Evolutionary conservation across 2,329 filamentous ascomycete species (phyloP).

Genomic region (Colletotrichum tabaci): DNA sequence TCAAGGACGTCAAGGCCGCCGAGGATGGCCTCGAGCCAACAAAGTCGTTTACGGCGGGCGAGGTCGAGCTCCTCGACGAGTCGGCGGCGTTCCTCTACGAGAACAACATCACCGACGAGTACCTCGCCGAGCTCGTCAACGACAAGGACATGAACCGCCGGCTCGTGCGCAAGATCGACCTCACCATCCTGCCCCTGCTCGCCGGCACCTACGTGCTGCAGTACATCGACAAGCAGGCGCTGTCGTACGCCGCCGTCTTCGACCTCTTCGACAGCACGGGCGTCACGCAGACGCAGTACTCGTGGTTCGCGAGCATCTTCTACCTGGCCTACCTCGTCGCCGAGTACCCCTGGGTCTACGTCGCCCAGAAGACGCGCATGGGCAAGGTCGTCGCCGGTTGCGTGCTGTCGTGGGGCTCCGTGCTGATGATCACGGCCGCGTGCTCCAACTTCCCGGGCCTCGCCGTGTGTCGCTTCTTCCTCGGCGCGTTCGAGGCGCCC

Average conservation of each 20-base stretch:
- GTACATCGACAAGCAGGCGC: constrained; percentile 70
- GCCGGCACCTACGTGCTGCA: constrained; percentile 66
- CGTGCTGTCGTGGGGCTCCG: constrained; percentile 53
- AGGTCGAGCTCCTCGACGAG: constrained; percentile 58
- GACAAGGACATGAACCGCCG: constrained; percentile 53
- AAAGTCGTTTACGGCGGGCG: constrained; percentile 36
- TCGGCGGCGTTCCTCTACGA: constrained; percentile 64
- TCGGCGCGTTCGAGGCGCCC: constrained; percentile 63
- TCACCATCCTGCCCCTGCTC: constrained; percentile 66
- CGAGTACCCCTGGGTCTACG: constrained; percentile 56
- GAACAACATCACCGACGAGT: constrained; percentile 59
- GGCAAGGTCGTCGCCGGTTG: constrained; percentile 52
- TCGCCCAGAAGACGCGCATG: constrained; percentile 54
- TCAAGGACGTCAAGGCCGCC: constrained; percentile 31
- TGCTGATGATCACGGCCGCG: constrained; percentile 60
- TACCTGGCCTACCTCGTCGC: constrained; percentile 65
- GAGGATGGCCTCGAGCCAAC: constrained; percentile 39
- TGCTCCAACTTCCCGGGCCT: constrained; percentile 59
- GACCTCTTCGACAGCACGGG: constrained; percentile 66
- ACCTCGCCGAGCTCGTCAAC: constrained; percentile 60
- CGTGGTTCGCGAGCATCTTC: constrained; percentile 70
- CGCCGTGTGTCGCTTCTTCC: constrained; percentile 59
- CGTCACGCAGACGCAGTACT: constrained; percentile 63
- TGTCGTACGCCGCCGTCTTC: constrained; percentile 69
- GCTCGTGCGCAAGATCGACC: constrained; percentile 63